Conservation (phyloP, 805 yeast genomes). For the Metschnikowia lunata region DNA sequence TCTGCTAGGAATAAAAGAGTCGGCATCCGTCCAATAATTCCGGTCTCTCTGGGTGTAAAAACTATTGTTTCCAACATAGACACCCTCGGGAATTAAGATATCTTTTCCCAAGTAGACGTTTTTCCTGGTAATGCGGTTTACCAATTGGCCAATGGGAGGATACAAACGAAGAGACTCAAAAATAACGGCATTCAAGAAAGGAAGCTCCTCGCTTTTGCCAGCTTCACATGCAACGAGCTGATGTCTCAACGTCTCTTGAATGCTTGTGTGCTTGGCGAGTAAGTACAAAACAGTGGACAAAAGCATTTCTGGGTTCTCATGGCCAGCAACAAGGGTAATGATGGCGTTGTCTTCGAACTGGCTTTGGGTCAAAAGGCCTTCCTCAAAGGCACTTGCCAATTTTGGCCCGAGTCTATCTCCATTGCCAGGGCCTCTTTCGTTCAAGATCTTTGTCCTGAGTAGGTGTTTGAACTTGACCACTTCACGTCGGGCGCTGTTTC, state of each 20-base stretch:
- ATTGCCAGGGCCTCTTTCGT: conserved; percentile 37
- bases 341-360: conserved; percentile 53
- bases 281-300: conserved; percentile 45
- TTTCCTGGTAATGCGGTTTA: conserved; percentile 44
- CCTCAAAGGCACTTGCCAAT: conserved; percentile 36
- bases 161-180: conserved; percentile 47
- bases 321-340: conserved; percentile 57
- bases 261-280: conserved; percentile 37
- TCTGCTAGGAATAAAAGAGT: conserved; percentile 43
- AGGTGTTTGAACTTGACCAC: conserved; percentile 24
- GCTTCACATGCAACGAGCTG: background rate
- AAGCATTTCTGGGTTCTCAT: conserved; percentile 56
- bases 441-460: conserved; percentile 15
- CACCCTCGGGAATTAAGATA: conserved; percentile 45
- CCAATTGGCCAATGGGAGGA: conserved; percentile 56
- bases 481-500: conserved; percentile 39
- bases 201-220: conserved; percentile 7
- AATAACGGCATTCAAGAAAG: conserved; percentile 32
- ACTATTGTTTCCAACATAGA: conserved; percentile 54
- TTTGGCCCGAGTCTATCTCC: conserved; percentile 16
- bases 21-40: conserved; percentile 41
- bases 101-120: conserved; percentile 36
- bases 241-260: conserved; percentile 30
- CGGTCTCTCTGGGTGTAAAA: conserved; percentile 46
- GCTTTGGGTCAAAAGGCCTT: conserved; percentile 35